phyloP scores from a whole-genome alignment of 2,329 filamentous ascomycete species.

The Sordariomycetes sp. region DNA sequence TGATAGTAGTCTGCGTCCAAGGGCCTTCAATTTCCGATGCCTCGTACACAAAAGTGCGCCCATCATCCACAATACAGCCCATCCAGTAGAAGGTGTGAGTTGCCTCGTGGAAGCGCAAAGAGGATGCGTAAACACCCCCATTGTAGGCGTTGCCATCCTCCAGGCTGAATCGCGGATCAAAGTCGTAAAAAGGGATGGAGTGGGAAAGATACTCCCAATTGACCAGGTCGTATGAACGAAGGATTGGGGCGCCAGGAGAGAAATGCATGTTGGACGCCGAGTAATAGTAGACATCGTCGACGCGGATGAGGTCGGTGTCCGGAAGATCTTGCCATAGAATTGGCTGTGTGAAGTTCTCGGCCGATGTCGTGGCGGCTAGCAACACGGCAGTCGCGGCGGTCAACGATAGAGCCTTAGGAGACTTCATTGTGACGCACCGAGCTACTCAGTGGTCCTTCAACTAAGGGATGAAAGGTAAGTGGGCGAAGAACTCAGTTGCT shows the following conservation, averaged over 20 bases:
- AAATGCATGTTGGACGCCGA: slow-evolving; percentile 48
- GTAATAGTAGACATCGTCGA: slow-evolving; percentile 42
- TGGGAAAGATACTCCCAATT: slow-evolving; percentile 39
- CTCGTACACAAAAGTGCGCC: slow-evolving; percentile 44
- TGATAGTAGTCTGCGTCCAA: slow-evolving; percentile 27
- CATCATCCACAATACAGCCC: slow-evolving; percentile 42
- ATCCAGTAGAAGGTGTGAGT: slow-evolving; percentile 46
- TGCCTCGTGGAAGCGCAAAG: slow-evolving; percentile 38
- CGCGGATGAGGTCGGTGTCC: slow-evolving; percentile 42
- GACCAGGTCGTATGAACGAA: slow-evolving; percentile 44
- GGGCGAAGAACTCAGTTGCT: too few relatives aligned
- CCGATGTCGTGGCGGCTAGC: too few relatives aligned
- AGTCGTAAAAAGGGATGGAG: too few relatives aligned
- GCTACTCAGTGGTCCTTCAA: too few relatives aligned
- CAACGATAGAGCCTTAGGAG: too few relatives aligned
- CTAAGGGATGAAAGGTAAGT: too few relatives aligned
- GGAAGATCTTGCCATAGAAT: slow-evolving; percentile 47
- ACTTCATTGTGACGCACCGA: too few relatives aligned
- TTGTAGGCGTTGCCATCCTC: slow-evolving; percentile 39
- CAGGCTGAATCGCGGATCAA: too few relatives aligned
- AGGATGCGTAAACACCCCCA: slow-evolving; percentile 46
- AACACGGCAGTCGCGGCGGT: too few relatives aligned
- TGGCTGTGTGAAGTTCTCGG: too few relatives aligned
- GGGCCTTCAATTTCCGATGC: slow-evolving; percentile 28
- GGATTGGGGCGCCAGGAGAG: slow-evolving; percentile 45